phyloP scores from a whole-genome alignment of 208 protist genomes.

The Trypanosoma lewisi region DNA sequence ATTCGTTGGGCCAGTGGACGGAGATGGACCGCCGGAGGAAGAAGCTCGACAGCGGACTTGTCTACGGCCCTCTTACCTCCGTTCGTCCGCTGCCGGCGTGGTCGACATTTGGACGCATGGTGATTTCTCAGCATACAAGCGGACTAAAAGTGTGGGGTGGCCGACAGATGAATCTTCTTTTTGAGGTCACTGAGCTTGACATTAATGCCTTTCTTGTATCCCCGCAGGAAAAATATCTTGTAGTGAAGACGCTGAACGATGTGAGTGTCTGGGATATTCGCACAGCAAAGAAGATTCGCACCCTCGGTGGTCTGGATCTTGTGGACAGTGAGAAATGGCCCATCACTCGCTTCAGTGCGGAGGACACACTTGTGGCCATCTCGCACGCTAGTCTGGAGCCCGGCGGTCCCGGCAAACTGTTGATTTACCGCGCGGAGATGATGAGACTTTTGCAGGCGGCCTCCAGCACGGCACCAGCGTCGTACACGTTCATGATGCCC shows the following conservation, averaged over 20 bases:
- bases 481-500: constrained; percentile 63
- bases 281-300: constrained; percentile 79
- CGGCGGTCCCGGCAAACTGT: constrained; percentile 53
- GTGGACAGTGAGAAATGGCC: constrained; percentile 78
- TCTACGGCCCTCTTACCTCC: constrained; percentile 62
- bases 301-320: constrained; percentile 78
- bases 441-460: constrained; percentile 66
- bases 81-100: constrained; percentile 75
- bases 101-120: constrained; percentile 83
- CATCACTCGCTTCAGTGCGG: constrained; percentile 82
- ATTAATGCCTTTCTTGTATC: constrained; percentile 85
- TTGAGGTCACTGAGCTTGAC: constrained; percentile 67
- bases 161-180: constrained; percentile 76
- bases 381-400: constrained; percentile 63
- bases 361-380: constrained; percentile 82
- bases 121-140: constrained; percentile 75
- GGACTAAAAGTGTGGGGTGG: constrained; percentile 85
- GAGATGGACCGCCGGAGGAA: constrained; percentile 76
- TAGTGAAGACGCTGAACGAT: constrained; percentile 79
- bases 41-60: constrained; percentile 53
- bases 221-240: constrained; percentile 85
- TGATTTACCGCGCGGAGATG: constrained; percentile 77
- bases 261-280: constrained; percentile 80
- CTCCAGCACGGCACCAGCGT: constrained; percentile 26
- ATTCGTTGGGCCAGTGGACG: constrained; percentile 71